Evolutionary conservation across 2,329 filamentous ascomycete species (phyloP).

Genomic region (Paracorniculantispora psalliotae): DNA sequence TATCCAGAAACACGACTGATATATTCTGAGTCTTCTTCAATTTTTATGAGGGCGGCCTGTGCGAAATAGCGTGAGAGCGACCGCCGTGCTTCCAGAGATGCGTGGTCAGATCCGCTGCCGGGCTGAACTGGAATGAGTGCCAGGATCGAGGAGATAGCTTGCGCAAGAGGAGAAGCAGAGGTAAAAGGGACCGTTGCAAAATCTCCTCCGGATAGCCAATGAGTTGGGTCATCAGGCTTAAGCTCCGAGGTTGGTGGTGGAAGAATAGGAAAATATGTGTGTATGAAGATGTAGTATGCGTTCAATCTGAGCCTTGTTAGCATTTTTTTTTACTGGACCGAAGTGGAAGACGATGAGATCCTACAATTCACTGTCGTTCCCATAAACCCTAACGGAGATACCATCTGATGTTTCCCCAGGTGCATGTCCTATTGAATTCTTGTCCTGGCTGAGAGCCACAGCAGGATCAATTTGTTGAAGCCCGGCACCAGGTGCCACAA

Average conservation of each 20-base stretch:
- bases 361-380: neutral
- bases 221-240: neutral
- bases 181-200: neutral
- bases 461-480: neutral
- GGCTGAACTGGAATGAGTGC: neutral
- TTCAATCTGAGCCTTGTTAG: conserved; percentile 1
- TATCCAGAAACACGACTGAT: neutral
- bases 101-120: neutral
- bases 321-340: too few species aligned
- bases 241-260: neutral
- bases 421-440: neutral
- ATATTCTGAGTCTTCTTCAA: neutral
- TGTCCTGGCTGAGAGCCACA: neutral
- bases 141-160: neutral
- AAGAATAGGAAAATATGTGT: conserved; percentile 6
- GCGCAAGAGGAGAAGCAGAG: neutral
- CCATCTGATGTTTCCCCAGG: neutral
- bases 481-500: conserved; percentile 1
- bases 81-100: neutral
- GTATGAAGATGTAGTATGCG: conserved; percentile 7
- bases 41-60: neutral
- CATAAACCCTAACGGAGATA: neutral
- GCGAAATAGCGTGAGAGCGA: neutral
- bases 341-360: neutral
- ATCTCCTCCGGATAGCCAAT: neutral